Percentiles rank a stretch among this genome's conserved stretches.
Evolutionary conservation across 2,329 filamentous ascomycete genomes (phyloP).

Genomic region (Pseudomassariella vexata): DNA sequence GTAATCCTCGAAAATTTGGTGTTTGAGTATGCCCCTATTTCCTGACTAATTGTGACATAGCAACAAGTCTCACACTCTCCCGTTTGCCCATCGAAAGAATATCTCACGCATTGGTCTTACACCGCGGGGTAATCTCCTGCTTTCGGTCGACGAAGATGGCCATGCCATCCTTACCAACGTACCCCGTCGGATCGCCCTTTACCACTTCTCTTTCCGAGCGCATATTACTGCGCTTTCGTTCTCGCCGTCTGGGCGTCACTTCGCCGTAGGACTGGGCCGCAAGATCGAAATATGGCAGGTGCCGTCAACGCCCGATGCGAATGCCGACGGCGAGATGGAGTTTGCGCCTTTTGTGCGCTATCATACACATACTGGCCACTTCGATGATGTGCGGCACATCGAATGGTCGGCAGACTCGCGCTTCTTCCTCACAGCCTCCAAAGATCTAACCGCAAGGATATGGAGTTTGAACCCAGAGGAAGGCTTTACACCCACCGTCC

Average conservation of each 20-base stretch:
- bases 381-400: conserved; percentile 77
- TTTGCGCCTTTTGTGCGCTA: conserved; percentile 93
- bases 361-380: conserved; percentile 80
- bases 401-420: conserved; percentile 96
- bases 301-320: conserved; percentile 78
- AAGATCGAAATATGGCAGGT: conserved; percentile 95
- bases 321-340: conserved; percentile 74
- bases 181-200: conserved; percentile 75
- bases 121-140: conserved; percentile 83
- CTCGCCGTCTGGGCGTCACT: conserved; percentile 84
- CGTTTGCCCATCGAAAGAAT: conserved; percentile 90
- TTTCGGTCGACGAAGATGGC: conserved; percentile 91
- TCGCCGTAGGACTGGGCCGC: conserved; percentile 81
- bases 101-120: conserved; percentile 84
- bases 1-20: conserved; percentile 14
- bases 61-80: conserved; percentile 82
- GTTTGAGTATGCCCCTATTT: background rate
- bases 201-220: conserved; percentile 93
- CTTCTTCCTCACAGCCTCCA: conserved; percentile 89
- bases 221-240: conserved; percentile 80
- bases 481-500: conserved; percentile 80
- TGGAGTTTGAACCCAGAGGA: conserved; percentile 89
- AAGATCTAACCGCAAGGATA: conserved; percentile 87
- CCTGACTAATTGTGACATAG: conserved; percentile 39
- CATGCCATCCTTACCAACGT: conserved; percentile 91